A percentile compares a stretch with the other conserved stretches of the same genome.
Conservation (phyloP, 2,329 filamentous ascomycete species). For the Neurospora crassa region DNA sequence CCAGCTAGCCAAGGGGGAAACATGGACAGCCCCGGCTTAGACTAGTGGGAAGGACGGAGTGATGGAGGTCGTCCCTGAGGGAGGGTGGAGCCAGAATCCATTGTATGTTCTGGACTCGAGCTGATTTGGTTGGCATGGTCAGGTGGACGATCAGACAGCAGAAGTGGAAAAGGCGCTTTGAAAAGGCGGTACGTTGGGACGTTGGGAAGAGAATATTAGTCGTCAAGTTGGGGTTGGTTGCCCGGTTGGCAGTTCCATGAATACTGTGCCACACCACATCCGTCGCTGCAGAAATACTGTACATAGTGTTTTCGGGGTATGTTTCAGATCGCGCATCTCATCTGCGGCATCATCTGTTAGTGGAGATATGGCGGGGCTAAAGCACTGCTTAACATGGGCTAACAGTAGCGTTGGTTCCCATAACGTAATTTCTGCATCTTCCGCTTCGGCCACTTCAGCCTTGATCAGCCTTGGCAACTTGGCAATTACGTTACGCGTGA, state of each 20-base stretch:
- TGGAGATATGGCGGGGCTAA: background rate
- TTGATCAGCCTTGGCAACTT: constrained; percentile 4
- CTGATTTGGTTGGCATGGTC: background rate
- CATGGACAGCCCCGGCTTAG: background rate
- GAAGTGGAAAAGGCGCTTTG: background rate
- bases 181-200: background rate
- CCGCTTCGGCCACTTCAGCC: background rate
- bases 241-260: background rate
- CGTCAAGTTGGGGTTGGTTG: background rate
- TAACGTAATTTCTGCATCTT: constrained; percentile 13
- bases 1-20: constrained; percentile 1
- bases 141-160: background rate
- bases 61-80: background rate
- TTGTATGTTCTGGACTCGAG: background rate
- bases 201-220: background rate
- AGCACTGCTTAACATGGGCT: background rate
- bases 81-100: background rate
- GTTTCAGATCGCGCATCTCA: background rate
- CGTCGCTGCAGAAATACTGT: background rate
- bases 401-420: constrained; percentile 3
- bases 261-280: background rate
- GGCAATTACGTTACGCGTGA: constrained; percentile 4
- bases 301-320: background rate
- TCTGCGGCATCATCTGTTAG: background rate
- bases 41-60: background rate